phyloP scores from a whole-genome alignment of 2,329 filamentous ascomycete genomes.

The Elsinoe necatrix region DNA sequence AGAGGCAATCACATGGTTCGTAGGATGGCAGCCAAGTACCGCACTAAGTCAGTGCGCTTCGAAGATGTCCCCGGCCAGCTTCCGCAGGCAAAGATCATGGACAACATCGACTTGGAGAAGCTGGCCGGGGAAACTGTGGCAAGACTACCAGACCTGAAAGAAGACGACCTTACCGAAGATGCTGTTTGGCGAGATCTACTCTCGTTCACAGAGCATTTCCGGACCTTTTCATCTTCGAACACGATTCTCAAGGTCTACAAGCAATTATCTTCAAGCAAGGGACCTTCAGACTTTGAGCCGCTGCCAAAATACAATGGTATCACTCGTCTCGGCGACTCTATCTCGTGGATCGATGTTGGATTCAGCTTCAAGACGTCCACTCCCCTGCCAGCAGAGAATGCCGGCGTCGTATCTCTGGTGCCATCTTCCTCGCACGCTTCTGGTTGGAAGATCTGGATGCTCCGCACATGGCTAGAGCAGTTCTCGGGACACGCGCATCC shows the following conservation, averaged over 20 bases:
- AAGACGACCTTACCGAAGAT: slow-evolving; percentile 16
- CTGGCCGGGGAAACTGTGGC: slow-evolving; percentile 14
- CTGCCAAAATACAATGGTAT: slow-evolving; percentile 15
- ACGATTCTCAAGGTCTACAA: slow-evolving; percentile 35
- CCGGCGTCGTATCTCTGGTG: slow-evolving; percentile 29
- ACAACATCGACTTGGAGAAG: slow-evolving; percentile 10
- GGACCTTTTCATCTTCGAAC: slow-evolving; percentile 42
- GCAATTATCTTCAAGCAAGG: slow-evolving; percentile 25
- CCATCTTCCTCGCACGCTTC: slow-evolving; percentile 25
- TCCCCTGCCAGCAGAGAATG: slow-evolving; percentile 23
- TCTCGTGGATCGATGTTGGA: slow-evolving; percentile 24
- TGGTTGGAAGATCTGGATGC: slow-evolving; percentile 34
- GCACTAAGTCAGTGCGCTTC: slow-evolving; percentile 8
- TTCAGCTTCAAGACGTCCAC: slow-evolving; percentile 26
- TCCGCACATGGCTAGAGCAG: slow-evolving; percentile 31
- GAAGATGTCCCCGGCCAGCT: slow-evolving; percentile 15
- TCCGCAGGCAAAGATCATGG: slow-evolving; percentile 1
- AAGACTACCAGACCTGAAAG: slow-evolving; percentile 10
- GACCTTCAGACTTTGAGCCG: slow-evolving; percentile 25
- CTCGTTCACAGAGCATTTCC: slow-evolving; percentile 48
- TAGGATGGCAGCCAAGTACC: slow-evolving; percentile 1
- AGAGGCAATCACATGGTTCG: background rate
- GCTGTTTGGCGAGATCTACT: slow-evolving; percentile 50
- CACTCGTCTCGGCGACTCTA: slow-evolving; percentile 25
- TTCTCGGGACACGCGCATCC: slow-evolving; percentile 30